These are phyloP conservation scores for Diplodia corticola DNA, from an alignment of 2,329 filamentous ascomycete genomes.

Conservation along the genomic window DNA sequence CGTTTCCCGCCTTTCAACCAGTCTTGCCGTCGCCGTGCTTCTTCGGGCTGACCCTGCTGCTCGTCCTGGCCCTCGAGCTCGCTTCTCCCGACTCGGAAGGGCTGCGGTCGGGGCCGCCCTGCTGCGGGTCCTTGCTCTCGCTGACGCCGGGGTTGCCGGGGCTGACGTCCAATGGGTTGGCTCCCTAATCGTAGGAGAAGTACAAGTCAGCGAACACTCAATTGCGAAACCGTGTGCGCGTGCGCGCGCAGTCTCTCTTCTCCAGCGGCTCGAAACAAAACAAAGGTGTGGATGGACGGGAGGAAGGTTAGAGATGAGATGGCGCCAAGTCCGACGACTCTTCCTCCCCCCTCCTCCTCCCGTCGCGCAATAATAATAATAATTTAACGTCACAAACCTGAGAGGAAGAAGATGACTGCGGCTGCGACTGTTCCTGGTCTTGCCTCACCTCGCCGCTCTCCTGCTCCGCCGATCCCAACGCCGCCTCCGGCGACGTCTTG, in stretches of 20 bases:
- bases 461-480: conserved; percentile 45
- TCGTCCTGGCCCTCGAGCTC: conserved; percentile 36
- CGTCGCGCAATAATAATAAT: background rate
- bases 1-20: background rate
- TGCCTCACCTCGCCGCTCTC: conserved; percentile 33
- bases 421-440: background rate
- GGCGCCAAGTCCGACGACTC: too few species aligned
- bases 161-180: conserved; percentile 59
- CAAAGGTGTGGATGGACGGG: too few species aligned
- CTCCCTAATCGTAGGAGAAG: conserved; percentile 27
- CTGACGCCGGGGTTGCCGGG: conserved; percentile 62
- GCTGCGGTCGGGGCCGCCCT: conserved; percentile 45
- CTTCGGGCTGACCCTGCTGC: conserved; percentile 35
- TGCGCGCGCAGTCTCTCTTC: too few species aligned
- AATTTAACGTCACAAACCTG: conserved; percentile 20
- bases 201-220: background rate
- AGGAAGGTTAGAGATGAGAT: too few species aligned
- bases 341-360: background rate
- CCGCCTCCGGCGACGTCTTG: conserved; percentile 66
- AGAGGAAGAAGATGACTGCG: background rate
- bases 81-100: conserved; percentile 42
- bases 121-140: conserved; percentile 46
- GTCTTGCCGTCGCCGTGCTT: conserved; percentile 16
- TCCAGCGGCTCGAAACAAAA: background rate
- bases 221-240: too few species aligned